Conservation (phyloP, 169 alveolate genomes). For the Eimeria zaria region DNA sequence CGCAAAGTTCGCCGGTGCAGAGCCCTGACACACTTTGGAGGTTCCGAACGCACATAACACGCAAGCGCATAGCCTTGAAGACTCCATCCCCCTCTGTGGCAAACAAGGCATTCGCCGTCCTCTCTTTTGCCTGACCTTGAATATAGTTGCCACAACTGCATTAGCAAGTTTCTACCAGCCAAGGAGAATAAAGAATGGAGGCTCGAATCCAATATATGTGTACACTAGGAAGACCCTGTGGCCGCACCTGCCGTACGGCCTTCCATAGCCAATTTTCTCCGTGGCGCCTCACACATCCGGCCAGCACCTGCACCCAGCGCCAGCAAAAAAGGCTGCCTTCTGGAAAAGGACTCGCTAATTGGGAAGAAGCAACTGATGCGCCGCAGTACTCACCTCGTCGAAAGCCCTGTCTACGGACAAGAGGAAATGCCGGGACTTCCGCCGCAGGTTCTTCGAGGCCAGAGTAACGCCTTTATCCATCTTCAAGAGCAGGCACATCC, state of each 20-base stretch:
- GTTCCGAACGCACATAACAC: background rate
- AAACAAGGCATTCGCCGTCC: background rate
- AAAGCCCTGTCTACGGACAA: constrained; percentile 73
- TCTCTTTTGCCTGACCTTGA: background rate
- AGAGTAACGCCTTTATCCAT: background rate
- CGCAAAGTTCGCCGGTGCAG: constrained; percentile 64
- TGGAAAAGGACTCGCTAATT: background rate
- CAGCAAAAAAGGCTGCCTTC: background rate
- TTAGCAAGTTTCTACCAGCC: background rate
- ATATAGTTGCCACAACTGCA: background rate
- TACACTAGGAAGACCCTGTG: background rate
- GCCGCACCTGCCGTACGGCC: constrained; percentile 77
- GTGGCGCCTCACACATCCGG: constrained; percentile 77
- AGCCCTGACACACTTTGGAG: constrained; percentile 45
- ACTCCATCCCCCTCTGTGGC: background rate
- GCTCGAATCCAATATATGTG: background rate
- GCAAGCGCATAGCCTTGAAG: background rate
- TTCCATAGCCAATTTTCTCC: constrained; percentile 81
- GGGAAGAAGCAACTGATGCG: background rate
- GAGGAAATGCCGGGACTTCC: constrained; percentile 49
- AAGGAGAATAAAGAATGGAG: background rate
- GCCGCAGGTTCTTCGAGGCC: constrained; percentile 64
- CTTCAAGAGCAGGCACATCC: constrained; percentile 63
- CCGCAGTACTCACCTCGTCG: constrained; percentile 61
- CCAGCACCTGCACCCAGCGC: constrained; percentile 62